Conservation (phyloP, 2,329 filamentous ascomycete genomes). For the Sphaerulina musiva region DNA sequence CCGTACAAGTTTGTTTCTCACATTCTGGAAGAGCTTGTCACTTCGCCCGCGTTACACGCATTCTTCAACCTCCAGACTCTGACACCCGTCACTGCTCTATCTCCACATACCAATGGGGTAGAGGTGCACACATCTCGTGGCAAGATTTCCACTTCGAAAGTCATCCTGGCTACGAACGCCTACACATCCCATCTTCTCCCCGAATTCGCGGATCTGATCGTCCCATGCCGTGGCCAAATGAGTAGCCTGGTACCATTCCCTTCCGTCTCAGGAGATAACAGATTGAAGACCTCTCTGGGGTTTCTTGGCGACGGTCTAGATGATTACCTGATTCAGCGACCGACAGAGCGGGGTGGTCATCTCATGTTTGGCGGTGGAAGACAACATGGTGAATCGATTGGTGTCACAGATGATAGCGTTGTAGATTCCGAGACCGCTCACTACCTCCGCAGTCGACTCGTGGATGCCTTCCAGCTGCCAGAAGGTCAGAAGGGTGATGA, state of each 20-base stretch:
- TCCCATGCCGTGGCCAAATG: slow-evolving; percentile 71
- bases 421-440: slow-evolving; percentile 51
- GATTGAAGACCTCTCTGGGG: slow-evolving; percentile 56
- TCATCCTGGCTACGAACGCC: slow-evolving; percentile 75
- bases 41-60: slow-evolving; percentile 27
- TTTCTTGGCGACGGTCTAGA: slow-evolving; percentile 57
- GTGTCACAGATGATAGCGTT: slow-evolving; percentile 53
- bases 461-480: slow-evolving; percentile 32
- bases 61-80: slow-evolving; percentile 67
- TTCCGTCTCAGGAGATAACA: slow-evolving; percentile 23
- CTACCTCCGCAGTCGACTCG: slow-evolving; percentile 48
- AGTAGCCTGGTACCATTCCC: slow-evolving; percentile 56
- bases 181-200: slow-evolving; percentile 75
- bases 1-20: slow-evolving; percentile 78
- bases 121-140: slow-evolving; percentile 56
- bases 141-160: slow-evolving; percentile 53
- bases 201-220: slow-evolving; percentile 61
- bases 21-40: slow-evolving; percentile 56
- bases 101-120: slow-evolving; percentile 19
- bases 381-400: slow-evolving; percentile 49
- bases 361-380: slow-evolving; percentile 68
- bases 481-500: slow-evolving; percentile 30
- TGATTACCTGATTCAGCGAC: slow-evolving; percentile 69
- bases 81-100: slow-evolving; percentile 51
- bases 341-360: slow-evolving; percentile 46